Conservation (phyloP, 805 yeast species). For the Kodamaea nitidulidarum region DNA sequence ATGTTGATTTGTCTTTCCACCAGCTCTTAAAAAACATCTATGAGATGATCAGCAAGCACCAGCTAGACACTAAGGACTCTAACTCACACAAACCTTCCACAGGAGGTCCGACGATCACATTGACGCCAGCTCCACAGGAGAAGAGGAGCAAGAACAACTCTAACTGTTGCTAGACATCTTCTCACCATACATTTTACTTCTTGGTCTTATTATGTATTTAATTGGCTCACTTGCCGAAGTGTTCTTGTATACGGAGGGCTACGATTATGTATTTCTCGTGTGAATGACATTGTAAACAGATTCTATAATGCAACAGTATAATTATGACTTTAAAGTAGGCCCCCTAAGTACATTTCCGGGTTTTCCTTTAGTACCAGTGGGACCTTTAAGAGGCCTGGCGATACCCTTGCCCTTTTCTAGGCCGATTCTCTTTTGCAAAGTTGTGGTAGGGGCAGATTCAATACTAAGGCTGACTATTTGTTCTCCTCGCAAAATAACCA, state of each 20-base stretch:
- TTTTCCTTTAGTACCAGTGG: constrained; percentile 26
- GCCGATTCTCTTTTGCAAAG: constrained; percentile 32
- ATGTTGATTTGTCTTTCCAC: constrained; percentile 92
- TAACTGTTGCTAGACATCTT: constrained; percentile 57
- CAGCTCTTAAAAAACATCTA: constrained; percentile 89
- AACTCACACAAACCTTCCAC: constrained; percentile 51
- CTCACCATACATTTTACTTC: constrained; percentile 6
- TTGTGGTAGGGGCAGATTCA: constrained; percentile 56
- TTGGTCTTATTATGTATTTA: constrained; percentile 7
- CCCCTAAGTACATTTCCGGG: constrained; percentile 18
- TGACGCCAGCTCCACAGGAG: constrained; percentile 90
- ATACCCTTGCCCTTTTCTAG: constrained; percentile 20
- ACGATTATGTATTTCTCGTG: not conserved
- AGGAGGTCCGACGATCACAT: constrained; percentile 84
- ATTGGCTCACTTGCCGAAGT: constrained; percentile 2
- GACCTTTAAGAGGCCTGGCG: constrained; percentile 33
- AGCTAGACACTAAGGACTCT: constrained; percentile 79
- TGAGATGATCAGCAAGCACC: constrained; percentile 91
- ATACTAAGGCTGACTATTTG: constrained; percentile 69
- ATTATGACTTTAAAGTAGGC: constrained; percentile 15
- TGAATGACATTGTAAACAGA: not conserved
- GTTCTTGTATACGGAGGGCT: not conserved
- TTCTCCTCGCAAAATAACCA: constrained; percentile 84
- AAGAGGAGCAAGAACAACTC: constrained; percentile 54
- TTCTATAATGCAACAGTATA: not conserved